Evolutionary conservation across 768 basidiomycete species (phyloP).

Genomic region (Cyclocybe cylindracea): DNA sequence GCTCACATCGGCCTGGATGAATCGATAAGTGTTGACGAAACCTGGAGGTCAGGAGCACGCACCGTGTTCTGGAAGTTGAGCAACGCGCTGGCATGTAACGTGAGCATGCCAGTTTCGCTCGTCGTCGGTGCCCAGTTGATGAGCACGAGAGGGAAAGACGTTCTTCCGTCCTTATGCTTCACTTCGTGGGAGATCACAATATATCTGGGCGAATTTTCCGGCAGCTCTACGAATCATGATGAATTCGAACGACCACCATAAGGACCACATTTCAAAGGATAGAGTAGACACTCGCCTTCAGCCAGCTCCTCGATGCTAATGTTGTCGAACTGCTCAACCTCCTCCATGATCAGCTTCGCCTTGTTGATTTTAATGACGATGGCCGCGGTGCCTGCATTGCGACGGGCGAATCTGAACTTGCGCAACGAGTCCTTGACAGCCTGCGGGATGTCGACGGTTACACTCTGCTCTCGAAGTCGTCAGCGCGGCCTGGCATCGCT

Average conservation of each 20-base stretch:
- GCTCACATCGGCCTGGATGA: slow-evolving; percentile 65
- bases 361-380: slow-evolving; percentile 92
- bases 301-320: slow-evolving; percentile 82
- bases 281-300: slow-evolving; percentile 58
- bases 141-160: slow-evolving; percentile 81
- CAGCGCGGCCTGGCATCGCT: slow-evolving; percentile 5
- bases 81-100: slow-evolving; percentile 82
- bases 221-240: slow-evolving; percentile 59
- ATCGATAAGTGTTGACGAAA: not conserved
- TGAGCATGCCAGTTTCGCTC: slow-evolving; percentile 74
- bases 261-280: not conserved
- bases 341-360: slow-evolving; percentile 75
- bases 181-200: slow-evolving; percentile 85
- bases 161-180: slow-evolving; percentile 77
- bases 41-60: slow-evolving; percentile 24
- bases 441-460: slow-evolving; percentile 85
- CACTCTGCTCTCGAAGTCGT: slow-evolving; percentile 41
- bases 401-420: slow-evolving; percentile 78
- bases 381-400: slow-evolving; percentile 72
- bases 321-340: slow-evolving; percentile 77
- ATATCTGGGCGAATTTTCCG: slow-evolving; percentile 85
- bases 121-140: slow-evolving; percentile 86
- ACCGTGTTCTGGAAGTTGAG: slow-evolving; percentile 80
- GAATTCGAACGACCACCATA: not conserved
- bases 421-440: slow-evolving; percentile 75